A percentile compares a stretch with the other conserved stretches of the same genome.
These are phyloP conservation scores for Kwoniella botswanensis DNA, from an alignment of 768 basidiomycete species.

Conservation along the genomic window DNA sequence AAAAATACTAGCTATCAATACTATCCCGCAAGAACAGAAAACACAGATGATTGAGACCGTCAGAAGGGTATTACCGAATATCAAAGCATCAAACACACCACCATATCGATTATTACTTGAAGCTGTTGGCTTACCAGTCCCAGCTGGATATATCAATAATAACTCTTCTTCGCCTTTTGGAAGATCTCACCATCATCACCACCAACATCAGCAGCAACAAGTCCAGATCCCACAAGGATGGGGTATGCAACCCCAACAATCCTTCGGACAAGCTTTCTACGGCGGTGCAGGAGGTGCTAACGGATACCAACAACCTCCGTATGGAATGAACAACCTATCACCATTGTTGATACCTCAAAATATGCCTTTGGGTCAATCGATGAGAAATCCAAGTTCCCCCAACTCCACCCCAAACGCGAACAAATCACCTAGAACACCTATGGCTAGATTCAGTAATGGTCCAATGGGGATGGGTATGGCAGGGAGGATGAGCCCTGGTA, in stretches of 20 bases:
- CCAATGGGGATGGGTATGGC: neutral
- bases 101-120: constrained; percentile 92
- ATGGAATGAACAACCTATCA: constrained; percentile 28
- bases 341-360: constrained; percentile 48
- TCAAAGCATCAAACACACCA: constrained; percentile 92
- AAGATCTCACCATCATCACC: constrained; percentile 10
- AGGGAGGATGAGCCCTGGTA: constrained; percentile 48
- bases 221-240: constrained; percentile 6
- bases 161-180: constrained; percentile 34
- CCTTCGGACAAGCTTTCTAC: constrained; percentile 18
- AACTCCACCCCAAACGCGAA: constrained; percentile 20
- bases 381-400: constrained; percentile 27
- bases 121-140: constrained; percentile 86
- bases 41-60: constrained; percentile 78
- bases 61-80: constrained; percentile 80
- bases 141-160: constrained; percentile 35
- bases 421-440: constrained; percentile 36
- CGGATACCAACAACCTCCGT: constrained; percentile 26
- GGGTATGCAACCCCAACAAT: constrained; percentile 8
- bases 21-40: constrained; percentile 75
- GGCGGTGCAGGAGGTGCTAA: neutral
- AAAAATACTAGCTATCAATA: constrained; percentile 87
- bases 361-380: constrained; percentile 47
- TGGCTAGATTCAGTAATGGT: constrained; percentile 17
- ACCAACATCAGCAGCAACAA: constrained; percentile 18